Evolutionary conservation across 176 grass and related monocot genomes (phyloP), one percentile per base, ranked within the genome.

Genomic region (Poa annua): DNA sequence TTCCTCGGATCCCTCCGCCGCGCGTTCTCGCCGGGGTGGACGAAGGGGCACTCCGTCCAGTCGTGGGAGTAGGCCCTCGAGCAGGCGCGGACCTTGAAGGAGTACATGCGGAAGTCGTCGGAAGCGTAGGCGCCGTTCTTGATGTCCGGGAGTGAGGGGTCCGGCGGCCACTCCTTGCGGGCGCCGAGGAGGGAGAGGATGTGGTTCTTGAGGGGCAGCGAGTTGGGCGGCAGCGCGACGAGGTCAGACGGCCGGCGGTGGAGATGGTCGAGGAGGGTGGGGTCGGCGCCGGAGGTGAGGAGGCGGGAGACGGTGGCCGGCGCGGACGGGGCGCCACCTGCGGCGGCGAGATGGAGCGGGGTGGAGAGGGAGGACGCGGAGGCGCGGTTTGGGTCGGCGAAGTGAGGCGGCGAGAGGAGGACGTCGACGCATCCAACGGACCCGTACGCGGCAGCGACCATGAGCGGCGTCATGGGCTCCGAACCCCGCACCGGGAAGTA

Each of bases 41-140:
- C 92, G 85, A 94, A 94, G 19, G 92, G 92, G 75, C 92, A 94
- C 87, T 94, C 92, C 0, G 92, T 94, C 92, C 92, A 94, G 65
- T 94, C 92, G 80, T 94, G 92, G 21, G 92, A 94, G 63, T 94
- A 94, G 7, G 92, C 92, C 26, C 92, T 70, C 0, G 92, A 94
- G 87, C 92, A 94, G 0, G 92, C 89, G 62, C 88, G 84, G 20
- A 94, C 89, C 87, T 94, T 94, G 89, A 94, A 94, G 9, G 92
- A 87, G 66, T 87, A 94, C 87, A 94, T 94, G 49, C 92, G 82
- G 79, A 94, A 94, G 78, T 94, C 92, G 80, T 94, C 92, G 39
- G 92, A 88, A 26, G 89, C 85, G 85, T 92, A 94, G 79, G 88
- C 88, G 50, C 89, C 90, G 82, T 88, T 90, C 89, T 94, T 94